Conservation (phyloP, 139 green algal genomes). For the Gonium pectorale region DNA sequence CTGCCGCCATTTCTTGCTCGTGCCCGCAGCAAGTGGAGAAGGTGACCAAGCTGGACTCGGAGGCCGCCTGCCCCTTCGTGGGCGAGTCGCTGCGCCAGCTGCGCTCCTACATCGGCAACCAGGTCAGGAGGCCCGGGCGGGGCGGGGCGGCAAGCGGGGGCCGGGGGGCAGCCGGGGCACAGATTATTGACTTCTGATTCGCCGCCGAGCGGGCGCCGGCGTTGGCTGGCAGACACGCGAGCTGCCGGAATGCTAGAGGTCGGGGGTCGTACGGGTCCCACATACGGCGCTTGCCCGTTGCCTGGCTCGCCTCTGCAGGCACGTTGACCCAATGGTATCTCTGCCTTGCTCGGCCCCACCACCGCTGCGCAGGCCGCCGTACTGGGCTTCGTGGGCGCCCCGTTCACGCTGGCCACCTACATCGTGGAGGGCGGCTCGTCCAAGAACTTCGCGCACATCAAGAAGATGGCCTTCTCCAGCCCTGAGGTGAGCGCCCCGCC, state of each 20-base stretch:
- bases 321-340: no score
- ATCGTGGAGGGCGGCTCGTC: slow-evolving; percentile 90
- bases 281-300: no score
- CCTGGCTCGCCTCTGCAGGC: no score
- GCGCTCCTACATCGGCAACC: slow-evolving; percentile 64
- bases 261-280: no score
- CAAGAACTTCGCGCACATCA: slow-evolving; percentile 93
- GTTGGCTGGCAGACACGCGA: no score
- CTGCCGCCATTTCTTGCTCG: no score
- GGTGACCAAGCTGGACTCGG: slow-evolving; percentile 79
- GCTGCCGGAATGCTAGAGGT: no score
- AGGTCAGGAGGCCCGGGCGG: slow-evolving; percentile 6
- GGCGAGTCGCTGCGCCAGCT: slow-evolving; percentile 86
- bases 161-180: not conserved
- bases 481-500: slow-evolving; percentile 57
- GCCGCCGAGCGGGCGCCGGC: no score
- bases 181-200: no score
- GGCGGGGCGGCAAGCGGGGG: no score
- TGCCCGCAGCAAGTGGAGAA: slow-evolving; percentile 81
- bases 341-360: no score
- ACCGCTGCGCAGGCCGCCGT: slow-evolving; percentile 76
- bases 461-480: slow-evolving; percentile 85
- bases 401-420: slow-evolving; percentile 96
- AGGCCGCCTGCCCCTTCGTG: slow-evolving; percentile 84
- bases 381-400: slow-evolving; percentile 94